Conservation (phyloP, 306 rosid genomes). For the Acacia confusa region DNA sequence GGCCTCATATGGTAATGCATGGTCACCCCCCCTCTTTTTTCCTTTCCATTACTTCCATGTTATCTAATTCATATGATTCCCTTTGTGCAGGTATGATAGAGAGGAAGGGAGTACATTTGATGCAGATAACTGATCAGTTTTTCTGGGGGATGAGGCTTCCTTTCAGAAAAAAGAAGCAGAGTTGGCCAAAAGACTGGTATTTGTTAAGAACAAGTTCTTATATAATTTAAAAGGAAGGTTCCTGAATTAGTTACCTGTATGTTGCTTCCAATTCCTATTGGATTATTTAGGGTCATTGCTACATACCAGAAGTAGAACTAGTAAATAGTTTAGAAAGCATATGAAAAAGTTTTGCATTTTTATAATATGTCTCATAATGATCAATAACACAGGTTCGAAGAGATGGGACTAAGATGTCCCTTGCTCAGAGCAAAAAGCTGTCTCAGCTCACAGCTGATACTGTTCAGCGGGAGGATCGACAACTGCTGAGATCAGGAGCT, state of each 20-base stretch:
- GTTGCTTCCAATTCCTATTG: no score
- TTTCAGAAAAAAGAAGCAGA: slow-evolving; percentile 98
- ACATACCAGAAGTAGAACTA: no score
- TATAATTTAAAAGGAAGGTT: no score
- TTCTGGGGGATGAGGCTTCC: slow-evolving; percentile 86
- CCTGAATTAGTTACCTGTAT: no score
- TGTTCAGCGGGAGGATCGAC: slow-evolving; percentile 99
- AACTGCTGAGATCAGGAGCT: slow-evolving; percentile 94
- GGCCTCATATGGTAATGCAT: slow-evolving; percentile 10
- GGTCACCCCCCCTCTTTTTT: not conserved
- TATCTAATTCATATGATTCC: slow-evolving; percentile 26
- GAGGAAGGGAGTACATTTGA: slow-evolving; percentile 93
- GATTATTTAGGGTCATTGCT: no score
- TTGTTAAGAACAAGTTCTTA: not conserved
- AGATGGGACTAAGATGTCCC: slow-evolving; percentile 98
- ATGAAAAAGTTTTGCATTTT: no score
- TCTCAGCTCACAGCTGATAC: slow-evolving; percentile 96
- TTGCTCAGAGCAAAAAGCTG: slow-evolving; percentile 89
- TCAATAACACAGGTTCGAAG: slow-evolving; percentile 60
- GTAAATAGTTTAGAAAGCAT: no score
- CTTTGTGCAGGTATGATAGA: slow-evolving; percentile 80
- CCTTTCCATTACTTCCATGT: slow-evolving; percentile 18
- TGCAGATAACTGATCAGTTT: slow-evolving; percentile 70
- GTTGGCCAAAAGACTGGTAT: slow-evolving; percentile 93
- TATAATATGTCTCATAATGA: not conserved